A percentile compares a stretch with the other conserved stretches of the same genome.
phyloP scores from a whole-genome alignment of 1,284 basidiomycete genomes.

The Coriolopsis trogii region DNA sequence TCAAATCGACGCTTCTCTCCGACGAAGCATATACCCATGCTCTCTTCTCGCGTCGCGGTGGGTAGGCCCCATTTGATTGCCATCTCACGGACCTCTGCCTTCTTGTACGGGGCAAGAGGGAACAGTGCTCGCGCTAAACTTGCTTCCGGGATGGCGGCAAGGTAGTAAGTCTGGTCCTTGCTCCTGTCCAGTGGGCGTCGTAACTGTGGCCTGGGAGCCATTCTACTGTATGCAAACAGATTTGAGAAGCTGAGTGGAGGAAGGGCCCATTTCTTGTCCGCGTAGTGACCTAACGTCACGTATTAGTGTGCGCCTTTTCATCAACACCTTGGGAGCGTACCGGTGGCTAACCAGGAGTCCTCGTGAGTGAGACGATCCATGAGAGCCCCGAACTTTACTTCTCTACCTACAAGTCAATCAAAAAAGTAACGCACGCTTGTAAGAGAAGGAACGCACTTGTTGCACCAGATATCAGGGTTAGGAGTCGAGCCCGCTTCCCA shows the following conservation, averaged over 20 bases:
- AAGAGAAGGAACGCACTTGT: constrained; percentile 54
- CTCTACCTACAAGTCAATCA: constrained; percentile 45
- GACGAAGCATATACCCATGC: constrained; percentile 98
- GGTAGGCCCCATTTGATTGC: constrained; percentile 71
- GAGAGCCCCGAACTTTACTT: constrained; percentile 94
- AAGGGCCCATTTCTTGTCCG: constrained; percentile 61
- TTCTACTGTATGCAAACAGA: constrained; percentile 12
- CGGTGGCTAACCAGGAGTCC: constrained; percentile 77
- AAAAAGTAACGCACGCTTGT: not conserved
- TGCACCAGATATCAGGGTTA: constrained; percentile 95
- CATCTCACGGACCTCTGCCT: constrained; percentile 78
- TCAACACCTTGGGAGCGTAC: constrained; percentile 38
- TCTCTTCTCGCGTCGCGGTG: constrained; percentile 83
- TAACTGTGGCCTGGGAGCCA: constrained; percentile 57
- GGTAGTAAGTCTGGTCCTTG: constrained; percentile 96
- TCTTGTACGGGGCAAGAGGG: constrained; percentile 71
- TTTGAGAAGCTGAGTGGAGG: constrained; percentile 10
- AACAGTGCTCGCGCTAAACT: constrained; percentile 76
- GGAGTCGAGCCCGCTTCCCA: constrained; percentile 86
- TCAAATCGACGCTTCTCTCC: constrained; percentile 80
- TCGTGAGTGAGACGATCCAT: constrained; percentile 60
- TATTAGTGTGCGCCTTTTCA: not conserved
- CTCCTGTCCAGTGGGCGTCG: constrained; percentile 62
- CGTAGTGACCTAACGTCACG: constrained; percentile 78
- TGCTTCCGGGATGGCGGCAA: constrained; percentile 75